These are phyloP conservation scores for Groenewaldozyma salmanticensis DNA, from an alignment of 805 yeast genomes.

Conservation along the genomic window DNA sequence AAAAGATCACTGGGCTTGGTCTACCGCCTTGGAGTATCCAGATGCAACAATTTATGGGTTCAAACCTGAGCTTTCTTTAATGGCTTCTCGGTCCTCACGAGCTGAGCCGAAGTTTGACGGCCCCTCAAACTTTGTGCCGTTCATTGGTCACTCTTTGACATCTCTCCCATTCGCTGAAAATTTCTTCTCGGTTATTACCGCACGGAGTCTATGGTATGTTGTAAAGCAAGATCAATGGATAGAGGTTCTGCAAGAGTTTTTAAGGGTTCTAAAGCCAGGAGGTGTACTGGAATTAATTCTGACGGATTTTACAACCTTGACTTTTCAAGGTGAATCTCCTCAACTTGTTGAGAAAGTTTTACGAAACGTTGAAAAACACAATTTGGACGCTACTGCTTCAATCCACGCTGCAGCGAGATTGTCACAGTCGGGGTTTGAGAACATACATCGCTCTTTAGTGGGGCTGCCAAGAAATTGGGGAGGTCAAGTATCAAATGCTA, in stretches of 20 bases:
- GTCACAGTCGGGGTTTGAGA: conserved; percentile 18
- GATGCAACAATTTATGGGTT: conserved; percentile 23
- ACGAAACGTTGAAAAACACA: conserved; percentile 10
- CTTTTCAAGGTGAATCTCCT: conserved; percentile 12
- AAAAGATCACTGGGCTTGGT: conserved; percentile 27
- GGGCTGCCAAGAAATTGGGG: conserved; percentile 27
- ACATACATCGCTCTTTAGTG: conserved; percentile 18
- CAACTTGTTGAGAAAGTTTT: conserved; percentile 12
- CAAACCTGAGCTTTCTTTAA: conserved; percentile 13
- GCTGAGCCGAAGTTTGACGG: conserved; percentile 16
- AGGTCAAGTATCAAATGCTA: conserved; percentile 23
- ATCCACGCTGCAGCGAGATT: conserved; percentile 11
- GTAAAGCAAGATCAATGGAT: conserved; percentile 20
- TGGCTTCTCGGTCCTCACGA: conserved; percentile 4
- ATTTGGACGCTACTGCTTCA: conserved; percentile 15
- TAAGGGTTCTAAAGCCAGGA: conserved; percentile 24
- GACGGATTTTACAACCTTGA: conserved; percentile 18
- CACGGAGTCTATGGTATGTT: conserved; percentile 26
- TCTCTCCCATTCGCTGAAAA: conserved; percentile 25
- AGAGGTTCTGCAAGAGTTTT: conserved; percentile 19
- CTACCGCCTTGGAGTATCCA: conserved; percentile 25
- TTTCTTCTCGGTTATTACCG: conserved; percentile 22
- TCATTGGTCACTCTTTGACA: conserved; percentile 18
- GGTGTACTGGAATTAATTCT: conserved; percentile 23
- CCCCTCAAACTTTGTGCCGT: conserved; percentile 23